A percentile compares a stretch with the other conserved stretches of the same genome.
Conservation (phyloP, 352 stramenopile species). For the Elongisporangium prolatum region DNA sequence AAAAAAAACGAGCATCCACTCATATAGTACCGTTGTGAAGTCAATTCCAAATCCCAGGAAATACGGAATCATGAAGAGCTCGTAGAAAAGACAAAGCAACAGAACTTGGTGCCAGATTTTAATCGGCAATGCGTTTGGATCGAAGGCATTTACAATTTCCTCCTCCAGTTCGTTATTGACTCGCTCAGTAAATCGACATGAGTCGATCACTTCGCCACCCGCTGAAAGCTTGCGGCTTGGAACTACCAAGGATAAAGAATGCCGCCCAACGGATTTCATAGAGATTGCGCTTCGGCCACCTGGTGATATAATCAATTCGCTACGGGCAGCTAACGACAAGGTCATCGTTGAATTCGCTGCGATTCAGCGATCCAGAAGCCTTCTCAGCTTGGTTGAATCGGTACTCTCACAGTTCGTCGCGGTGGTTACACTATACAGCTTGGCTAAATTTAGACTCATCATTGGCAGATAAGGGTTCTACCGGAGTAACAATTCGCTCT, state of each 20-base stretch:
- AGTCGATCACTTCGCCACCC: background rate
- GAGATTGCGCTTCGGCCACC: background rate
- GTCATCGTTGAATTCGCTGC: background rate
- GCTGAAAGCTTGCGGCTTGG: background rate
- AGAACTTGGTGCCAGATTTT: conserved; percentile 50
- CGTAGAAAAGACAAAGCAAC: conserved; percentile 33
- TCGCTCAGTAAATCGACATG: background rate
- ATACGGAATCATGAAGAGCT: conserved; percentile 46
- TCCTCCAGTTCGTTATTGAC: conserved; percentile 5
- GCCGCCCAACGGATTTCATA: background rate
- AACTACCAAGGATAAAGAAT: background rate
- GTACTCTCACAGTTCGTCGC: background rate
- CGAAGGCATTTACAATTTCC: conserved; percentile 20
- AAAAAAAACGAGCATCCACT: conserved; percentile 20
- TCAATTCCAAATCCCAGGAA: conserved; percentile 33
- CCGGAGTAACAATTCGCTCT: too few relatives aligned
- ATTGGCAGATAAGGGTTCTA: background rate
- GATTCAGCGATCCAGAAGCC: too few relatives aligned
- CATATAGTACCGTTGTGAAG: conserved; percentile 5
- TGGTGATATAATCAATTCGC: background rate
- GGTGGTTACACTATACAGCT: background rate
- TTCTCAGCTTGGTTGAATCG: background rate
- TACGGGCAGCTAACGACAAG: background rate
- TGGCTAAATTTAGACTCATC: background rate
- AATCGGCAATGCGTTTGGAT: conserved; percentile 36